Percentiles rank a stretch among this genome's conserved stretches.
Conservation (phyloP, 768 basidiomycete genomes). For the Leccinum uliginosum region DNA sequence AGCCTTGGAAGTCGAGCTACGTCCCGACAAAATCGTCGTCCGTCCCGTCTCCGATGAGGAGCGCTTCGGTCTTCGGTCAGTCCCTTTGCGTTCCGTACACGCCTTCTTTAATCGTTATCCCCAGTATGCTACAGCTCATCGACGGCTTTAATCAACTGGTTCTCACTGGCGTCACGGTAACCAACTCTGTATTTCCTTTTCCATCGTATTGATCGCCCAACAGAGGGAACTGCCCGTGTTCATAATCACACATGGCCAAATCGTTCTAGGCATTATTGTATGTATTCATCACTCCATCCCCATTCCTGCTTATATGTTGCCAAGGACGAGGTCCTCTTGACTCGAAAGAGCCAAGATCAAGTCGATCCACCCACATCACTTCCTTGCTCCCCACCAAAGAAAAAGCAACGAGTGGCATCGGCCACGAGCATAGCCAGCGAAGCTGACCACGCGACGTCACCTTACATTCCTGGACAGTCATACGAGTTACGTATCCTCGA, state of each 20-base stretch:
- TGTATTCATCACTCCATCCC: constrained; percentile 8
- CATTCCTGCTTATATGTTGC: constrained; percentile 1
- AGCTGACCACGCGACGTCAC: background rate
- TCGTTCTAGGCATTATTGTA: constrained; percentile 76
- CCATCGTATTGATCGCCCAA: background rate
- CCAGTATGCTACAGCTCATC: constrained; percentile 72
- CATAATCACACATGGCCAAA: constrained; percentile 59
- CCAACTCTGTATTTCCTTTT: background rate
- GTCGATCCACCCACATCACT: constrained; percentile 11
- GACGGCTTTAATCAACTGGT: constrained; percentile 54
- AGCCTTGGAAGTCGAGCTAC: constrained; percentile 68
- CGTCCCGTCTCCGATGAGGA: constrained; percentile 57
- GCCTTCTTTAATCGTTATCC: background rate
- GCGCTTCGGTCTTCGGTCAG: constrained; percentile 71
- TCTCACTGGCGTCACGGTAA: constrained; percentile 48
- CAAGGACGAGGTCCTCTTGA: constrained; percentile 49
- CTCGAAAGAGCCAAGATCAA: constrained; percentile 2
- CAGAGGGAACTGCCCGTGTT: constrained; percentile 86
- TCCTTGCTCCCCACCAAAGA: constrained; percentile 21
- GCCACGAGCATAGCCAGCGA: background rate
- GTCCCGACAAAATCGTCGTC: constrained; percentile 52
- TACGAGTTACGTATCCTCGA: constrained; percentile 50
- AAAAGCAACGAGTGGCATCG: constrained; percentile 23
- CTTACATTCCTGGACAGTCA: background rate
- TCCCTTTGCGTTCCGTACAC: background rate